Evolutionary conservation across 805 yeast genomes (phyloP).

Genomic region (Brettanomyces naardenensis): DNA sequence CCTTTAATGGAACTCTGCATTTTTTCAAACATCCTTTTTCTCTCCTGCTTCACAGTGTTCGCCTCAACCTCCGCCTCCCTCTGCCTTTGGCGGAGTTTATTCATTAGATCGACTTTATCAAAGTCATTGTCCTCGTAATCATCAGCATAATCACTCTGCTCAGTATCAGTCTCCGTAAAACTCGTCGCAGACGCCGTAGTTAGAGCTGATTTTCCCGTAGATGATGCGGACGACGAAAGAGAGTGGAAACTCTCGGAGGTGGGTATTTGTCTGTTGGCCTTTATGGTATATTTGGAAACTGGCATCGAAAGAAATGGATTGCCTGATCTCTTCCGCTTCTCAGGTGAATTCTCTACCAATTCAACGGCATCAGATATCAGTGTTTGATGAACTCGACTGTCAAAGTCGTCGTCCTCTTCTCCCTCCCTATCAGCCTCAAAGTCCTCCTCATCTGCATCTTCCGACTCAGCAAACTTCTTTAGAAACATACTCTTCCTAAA

Average conservation of each 20-base stretch:
- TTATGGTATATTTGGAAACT: slow-evolving; percentile 9
- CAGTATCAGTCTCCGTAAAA: slow-evolving; percentile 23
- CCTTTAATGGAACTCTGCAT: neutral
- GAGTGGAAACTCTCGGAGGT: slow-evolving; percentile 19
- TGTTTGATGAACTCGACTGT: neutral
- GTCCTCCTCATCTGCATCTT: slow-evolving; percentile 10
- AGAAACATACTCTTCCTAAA: slow-evolving; percentile 6
- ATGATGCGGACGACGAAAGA: slow-evolving; percentile 19
- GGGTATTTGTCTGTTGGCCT: slow-evolving; percentile 1
- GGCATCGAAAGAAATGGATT: slow-evolving; percentile 7
- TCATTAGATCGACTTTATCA: slow-evolving; percentile 9
- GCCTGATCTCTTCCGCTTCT: neutral
- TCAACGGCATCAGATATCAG: neutral
- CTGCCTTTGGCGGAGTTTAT: slow-evolving; percentile 13
- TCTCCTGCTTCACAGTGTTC: slow-evolving; percentile 6
- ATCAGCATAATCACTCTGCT: slow-evolving; percentile 25
- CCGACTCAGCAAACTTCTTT: slow-evolving; percentile 14
- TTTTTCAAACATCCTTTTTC: neutral
- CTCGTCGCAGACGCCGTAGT: slow-evolving; percentile 7
- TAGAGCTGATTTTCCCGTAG: slow-evolving; percentile 12
- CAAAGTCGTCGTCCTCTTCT: slow-evolving; percentile 2
- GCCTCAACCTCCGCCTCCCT: slow-evolving; percentile 13
- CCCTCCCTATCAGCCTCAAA: slow-evolving; percentile 6
- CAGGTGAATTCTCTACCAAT: neutral
- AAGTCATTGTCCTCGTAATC: slow-evolving; percentile 18